Evolutionary conservation across 192 early-diverging fungal genomes (phyloP).

Genomic region (Coemansia sp.): DNA sequence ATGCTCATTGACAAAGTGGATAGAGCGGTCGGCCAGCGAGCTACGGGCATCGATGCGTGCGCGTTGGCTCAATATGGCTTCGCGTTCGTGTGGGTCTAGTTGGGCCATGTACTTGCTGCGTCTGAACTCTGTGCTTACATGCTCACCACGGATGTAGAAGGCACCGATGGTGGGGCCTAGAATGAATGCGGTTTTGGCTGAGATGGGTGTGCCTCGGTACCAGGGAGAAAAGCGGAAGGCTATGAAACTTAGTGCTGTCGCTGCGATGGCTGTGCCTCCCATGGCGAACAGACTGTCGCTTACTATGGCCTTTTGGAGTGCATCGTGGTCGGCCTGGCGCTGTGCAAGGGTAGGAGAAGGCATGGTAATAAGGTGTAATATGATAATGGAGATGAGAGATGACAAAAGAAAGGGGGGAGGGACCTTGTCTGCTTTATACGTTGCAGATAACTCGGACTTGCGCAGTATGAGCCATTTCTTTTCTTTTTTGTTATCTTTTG

Average conservation of each 20-base stretch:
- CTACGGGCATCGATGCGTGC: constrained; percentile 12
- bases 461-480: background rate
- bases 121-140: constrained; percentile 36
- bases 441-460: background rate
- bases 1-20: constrained; percentile 36
- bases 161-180: constrained; percentile 45
- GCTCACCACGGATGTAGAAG: constrained; percentile 53
- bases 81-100: constrained; percentile 33
- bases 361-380: constrained; percentile 12
- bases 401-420: background rate
- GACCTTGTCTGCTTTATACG: background rate
- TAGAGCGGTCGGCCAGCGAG: constrained; percentile 15
- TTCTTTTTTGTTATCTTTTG: no score
- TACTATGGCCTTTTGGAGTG: constrained; percentile 28
- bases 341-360: constrained; percentile 17
- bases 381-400: background rate
- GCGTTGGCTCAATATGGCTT: background rate
- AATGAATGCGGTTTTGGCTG: constrained; percentile 51
- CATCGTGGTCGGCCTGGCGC: constrained; percentile 24
- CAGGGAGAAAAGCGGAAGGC: constrained; percentile 31
- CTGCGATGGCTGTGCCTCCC: constrained; percentile 23
- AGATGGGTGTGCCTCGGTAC: constrained; percentile 45
- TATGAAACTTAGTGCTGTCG: constrained; percentile 26
- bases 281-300: constrained; percentile 46
- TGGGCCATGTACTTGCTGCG: constrained; percentile 30